These are phyloP conservation scores for Trichoderma atroviride DNA, from an alignment of 2,329 filamentous ascomycete species.

Conservation along the genomic window DNA sequence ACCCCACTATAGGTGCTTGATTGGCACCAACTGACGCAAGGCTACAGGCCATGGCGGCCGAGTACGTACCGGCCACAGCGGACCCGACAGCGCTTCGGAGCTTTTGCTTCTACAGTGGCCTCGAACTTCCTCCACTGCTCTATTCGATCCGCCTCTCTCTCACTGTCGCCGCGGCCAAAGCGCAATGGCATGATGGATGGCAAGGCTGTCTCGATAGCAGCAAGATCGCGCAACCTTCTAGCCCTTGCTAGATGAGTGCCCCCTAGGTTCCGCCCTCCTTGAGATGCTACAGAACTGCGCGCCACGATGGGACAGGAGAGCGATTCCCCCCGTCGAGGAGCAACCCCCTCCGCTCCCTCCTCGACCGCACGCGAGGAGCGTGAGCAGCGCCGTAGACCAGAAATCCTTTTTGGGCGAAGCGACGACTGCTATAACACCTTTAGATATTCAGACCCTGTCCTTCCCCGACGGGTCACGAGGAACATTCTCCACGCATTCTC, in stretches of 20 bases:
- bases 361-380: constrained; percentile 45
- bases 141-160: neutral
- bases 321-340: constrained; percentile 43
- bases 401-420: constrained; percentile 62
- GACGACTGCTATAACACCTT: constrained; percentile 81
- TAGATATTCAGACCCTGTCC: constrained; percentile 77
- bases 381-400: constrained; percentile 42
- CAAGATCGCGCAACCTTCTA: constrained; percentile 10
- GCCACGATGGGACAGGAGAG: constrained; percentile 38
- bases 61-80: constrained; percentile 7
- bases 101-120: neutral
- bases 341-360: constrained; percentile 60
- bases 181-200: constrained; percentile 26
- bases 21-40: constrained; percentile 14
- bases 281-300: constrained; percentile 36
- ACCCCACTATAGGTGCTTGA: constrained; percentile 24
- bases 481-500: constrained; percentile 55
- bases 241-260: constrained; percentile 6
- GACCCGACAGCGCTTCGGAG: neutral
- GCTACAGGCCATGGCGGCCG: constrained; percentile 8
- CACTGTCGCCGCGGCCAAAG: constrained; percentile 12
- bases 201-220: constrained; percentile 6
- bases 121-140: constrained; percentile 1
- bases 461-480: constrained; percentile 71
- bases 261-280: constrained; percentile 20